Conservation (phyloP, 805 yeast genomes). For the Metschnikowia orientalis region DNA sequence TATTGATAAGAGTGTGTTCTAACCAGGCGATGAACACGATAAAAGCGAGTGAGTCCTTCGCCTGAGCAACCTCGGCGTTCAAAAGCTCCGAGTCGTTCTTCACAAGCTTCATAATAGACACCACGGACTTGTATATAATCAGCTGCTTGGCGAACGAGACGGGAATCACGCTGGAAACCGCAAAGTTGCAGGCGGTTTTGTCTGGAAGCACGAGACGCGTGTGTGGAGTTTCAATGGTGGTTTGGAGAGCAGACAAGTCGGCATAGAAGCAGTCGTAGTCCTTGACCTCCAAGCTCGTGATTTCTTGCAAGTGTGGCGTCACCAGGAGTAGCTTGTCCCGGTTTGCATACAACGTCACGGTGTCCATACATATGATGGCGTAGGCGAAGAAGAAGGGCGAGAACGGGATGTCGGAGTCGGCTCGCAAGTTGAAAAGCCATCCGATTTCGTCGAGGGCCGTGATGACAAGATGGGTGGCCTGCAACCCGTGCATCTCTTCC, state of each 20-base stretch:
- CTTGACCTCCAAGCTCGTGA: slow-evolving; percentile 35
- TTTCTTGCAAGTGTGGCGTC: slow-evolving; percentile 22
- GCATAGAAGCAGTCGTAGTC: slow-evolving; percentile 57
- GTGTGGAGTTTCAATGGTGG: slow-evolving; percentile 16
- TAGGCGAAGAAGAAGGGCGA: slow-evolving; percentile 85
- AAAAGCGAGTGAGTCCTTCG: slow-evolving; percentile 77
- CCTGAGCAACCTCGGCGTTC: slow-evolving; percentile 73
- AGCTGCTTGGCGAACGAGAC: slow-evolving; percentile 23
- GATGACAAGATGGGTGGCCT: slow-evolving; percentile 43
- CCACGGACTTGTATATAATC: slow-evolving; percentile 27
- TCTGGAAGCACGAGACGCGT: slow-evolving; percentile 29
- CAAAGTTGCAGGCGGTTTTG: slow-evolving; percentile 28
- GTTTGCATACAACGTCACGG: slow-evolving; percentile 53
- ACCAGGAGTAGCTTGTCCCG: slow-evolving; percentile 38
- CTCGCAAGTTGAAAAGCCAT: slow-evolving; percentile 84
- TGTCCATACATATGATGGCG: slow-evolving; percentile 32
- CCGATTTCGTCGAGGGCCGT: slow-evolving; percentile 86
- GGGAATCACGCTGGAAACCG: slow-evolving; percentile 29
- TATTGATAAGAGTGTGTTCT: slow-evolving; percentile 47
- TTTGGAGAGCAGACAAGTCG: slow-evolving; percentile 38
- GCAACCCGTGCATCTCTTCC: slow-evolving; percentile 24
- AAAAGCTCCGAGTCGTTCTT: slow-evolving; percentile 70
- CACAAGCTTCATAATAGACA: slow-evolving; percentile 58
- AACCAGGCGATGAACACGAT: slow-evolving; percentile 80
- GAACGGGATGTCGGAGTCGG: slow-evolving; percentile 68